These are phyloP conservation scores for Parmales sp. DNA, from an alignment of 108 stramenopile species.

Conservation along the genomic window DNA sequence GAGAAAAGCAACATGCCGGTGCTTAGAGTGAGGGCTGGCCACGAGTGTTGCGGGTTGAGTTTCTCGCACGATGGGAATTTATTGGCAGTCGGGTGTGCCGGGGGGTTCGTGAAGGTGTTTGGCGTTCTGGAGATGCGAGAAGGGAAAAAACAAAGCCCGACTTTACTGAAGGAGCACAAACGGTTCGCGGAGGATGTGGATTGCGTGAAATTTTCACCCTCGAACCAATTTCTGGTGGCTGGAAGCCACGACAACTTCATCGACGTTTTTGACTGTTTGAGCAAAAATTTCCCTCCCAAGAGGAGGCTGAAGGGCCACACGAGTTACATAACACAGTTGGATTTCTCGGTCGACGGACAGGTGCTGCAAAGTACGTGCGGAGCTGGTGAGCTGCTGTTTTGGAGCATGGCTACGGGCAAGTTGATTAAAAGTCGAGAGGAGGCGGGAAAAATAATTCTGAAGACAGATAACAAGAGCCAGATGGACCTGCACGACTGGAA, in stretches of 20 bases:
- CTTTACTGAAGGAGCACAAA: background rate
- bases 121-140: too few relatives aligned
- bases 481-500: background rate
- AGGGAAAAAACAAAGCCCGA: background rate
- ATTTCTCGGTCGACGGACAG: background rate
- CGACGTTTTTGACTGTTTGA: background rate
- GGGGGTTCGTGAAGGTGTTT: background rate
- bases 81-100: background rate
- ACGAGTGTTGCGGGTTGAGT: background rate
- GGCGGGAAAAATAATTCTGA: background rate
- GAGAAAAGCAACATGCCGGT: background rate
- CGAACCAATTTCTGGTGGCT: background rate
- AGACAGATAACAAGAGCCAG: background rate
- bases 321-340: background rate
- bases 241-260: slow-evolving; percentile 3
- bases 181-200: background rate
- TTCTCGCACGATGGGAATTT: background rate
- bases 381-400: background rate
- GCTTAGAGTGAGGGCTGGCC: background rate
- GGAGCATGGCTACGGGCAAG: background rate
- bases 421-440: background rate
- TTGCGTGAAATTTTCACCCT: background rate
- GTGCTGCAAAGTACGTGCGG: background rate
- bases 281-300: background rate
- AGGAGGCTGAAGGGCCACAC: background rate